A percentile compares a stretch with the other conserved stretches of the same genome.
Conservation (phyloP, 139 green algal species). For the Closterium sp. region DNA sequence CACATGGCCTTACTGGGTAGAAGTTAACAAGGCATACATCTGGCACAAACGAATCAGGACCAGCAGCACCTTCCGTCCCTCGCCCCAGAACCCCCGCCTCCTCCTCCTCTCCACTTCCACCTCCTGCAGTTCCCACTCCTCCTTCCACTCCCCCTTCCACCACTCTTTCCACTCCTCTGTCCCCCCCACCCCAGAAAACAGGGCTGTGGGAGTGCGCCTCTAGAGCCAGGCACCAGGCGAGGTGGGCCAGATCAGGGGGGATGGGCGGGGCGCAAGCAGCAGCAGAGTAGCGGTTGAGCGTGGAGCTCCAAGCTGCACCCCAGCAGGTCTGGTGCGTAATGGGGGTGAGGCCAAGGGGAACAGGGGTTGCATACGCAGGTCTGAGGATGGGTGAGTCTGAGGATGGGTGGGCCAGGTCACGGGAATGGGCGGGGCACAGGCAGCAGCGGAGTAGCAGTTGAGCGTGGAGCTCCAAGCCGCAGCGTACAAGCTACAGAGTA, state of each 20-base stretch:
- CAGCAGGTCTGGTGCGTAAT: constrained; percentile 12
- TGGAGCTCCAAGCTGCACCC: constrained; percentile 15
- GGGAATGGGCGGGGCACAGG: background rate
- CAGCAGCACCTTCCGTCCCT: background rate
- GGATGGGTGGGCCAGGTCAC: background rate
- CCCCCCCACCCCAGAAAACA: background rate
- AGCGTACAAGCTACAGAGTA: too few species aligned
- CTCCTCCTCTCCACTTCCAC: background rate
- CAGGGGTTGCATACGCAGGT: too few species aligned
- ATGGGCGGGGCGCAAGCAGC: constrained; percentile 1
- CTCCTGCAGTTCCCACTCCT: background rate
- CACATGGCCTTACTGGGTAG: constrained; percentile 28
- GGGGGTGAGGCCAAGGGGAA: background rate
- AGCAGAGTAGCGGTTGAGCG: background rate
- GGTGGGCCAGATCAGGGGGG: background rate
- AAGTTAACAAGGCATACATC: constrained; percentile 39
- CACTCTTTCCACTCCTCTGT: background rate
- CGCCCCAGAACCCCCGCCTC: too few species aligned
- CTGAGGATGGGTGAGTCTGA: too few species aligned
- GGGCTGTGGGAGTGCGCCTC: background rate
- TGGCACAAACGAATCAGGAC: background rate
- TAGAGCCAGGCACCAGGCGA: background rate
- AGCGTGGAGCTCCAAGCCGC: background rate
- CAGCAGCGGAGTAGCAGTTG: background rate
- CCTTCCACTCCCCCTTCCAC: background rate